These are phyloP conservation scores for Micromonas commoda DNA, from an alignment of 139 green algal genomes.

Conservation along the genomic window DNA sequence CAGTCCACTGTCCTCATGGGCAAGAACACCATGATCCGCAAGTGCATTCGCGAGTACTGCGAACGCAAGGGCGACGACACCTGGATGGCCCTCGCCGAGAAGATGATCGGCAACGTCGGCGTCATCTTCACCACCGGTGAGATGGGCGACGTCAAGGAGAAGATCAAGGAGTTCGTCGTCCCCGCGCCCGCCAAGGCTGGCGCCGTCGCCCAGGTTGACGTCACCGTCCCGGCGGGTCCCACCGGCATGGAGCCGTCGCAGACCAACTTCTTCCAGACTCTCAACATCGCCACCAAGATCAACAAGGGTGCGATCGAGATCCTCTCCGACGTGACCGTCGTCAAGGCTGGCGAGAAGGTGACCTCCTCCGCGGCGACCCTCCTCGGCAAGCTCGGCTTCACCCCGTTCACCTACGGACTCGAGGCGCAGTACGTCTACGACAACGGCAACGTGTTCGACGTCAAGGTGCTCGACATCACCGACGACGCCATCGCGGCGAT, in stretches of 20 bases:
- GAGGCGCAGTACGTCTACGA: constrained; percentile 77
- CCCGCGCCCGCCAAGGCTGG: constrained; percentile 85
- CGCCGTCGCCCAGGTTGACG: constrained; percentile 78
- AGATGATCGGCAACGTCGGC: constrained; percentile 95
- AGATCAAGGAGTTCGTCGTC: constrained; percentile 87
- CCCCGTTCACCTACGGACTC: constrained; percentile 97
- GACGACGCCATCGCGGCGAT: constrained; percentile 75
- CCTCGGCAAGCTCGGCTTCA: constrained; percentile 95
- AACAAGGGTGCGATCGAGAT: constrained; percentile 98
- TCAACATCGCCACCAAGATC: constrained; percentile 99
- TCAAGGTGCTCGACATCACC: constrained; percentile 89
- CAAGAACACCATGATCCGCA: constrained; percentile 99
- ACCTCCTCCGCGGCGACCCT: constrained; percentile 90
- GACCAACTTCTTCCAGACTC: constrained; percentile 98
- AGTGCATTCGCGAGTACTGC: constrained; percentile 86
- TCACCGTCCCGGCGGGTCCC: constrained; percentile 76
- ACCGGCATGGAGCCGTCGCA: constrained; percentile 98
- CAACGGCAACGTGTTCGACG: constrained; percentile 70
- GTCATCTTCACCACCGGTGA: constrained; percentile 90
- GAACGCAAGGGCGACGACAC: constrained; percentile 80
- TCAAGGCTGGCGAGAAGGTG: constrained; percentile 80
- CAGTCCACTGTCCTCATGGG: constrained; percentile 92
- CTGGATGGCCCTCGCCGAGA: constrained; percentile 72
- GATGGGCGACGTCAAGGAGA: constrained; percentile 55
- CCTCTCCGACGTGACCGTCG: constrained; percentile 74